These are phyloP conservation scores for Helianthus tuberosus DNA, from an alignment of 129 eudicot species.

Conservation along the genomic window DNA sequence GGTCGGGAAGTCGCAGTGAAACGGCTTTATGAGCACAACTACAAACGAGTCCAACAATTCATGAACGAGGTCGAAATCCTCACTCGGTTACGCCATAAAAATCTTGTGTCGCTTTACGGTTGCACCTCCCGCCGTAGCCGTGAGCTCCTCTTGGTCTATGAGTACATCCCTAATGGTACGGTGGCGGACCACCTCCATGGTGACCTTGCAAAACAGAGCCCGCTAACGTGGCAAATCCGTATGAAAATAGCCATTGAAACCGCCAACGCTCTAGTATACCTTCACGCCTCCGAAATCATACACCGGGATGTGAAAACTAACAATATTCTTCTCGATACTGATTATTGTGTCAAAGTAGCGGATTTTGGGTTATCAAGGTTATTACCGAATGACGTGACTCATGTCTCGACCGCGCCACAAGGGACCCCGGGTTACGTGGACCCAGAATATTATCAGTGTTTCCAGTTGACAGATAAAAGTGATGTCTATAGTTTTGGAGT, in stretches of 20 bases:
- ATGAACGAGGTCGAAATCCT: conserved; percentile 78
- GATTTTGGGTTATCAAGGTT: conserved; percentile 63
- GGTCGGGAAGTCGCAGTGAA: conserved; percentile 85
- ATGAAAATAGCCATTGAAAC: conserved; percentile 83
- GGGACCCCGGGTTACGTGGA: conserved; percentile 96
- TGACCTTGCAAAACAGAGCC: conserved; percentile 37
- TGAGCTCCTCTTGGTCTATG: conserved; percentile 68
- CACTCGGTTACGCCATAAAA: conserved; percentile 60
- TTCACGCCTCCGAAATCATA: conserved; percentile 66
- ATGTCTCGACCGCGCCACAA: conserved; percentile 92
- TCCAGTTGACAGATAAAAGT: conserved; percentile 76
- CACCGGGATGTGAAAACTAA: conserved; percentile 60
- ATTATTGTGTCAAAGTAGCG: conserved; percentile 51
- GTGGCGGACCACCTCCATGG: conserved; percentile 91
- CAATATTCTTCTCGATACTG: conserved; percentile 50
- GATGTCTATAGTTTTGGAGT: conserved; percentile 97
- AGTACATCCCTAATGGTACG: conserved; percentile 61
- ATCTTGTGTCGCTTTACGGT: conserved; percentile 69
- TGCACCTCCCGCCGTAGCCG: conserved; percentile 73
- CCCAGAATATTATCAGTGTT: conserved; percentile 79
- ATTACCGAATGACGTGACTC: conserved; percentile 68
- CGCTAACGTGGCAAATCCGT: conserved; percentile 67
- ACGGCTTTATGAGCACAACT: conserved; percentile 75
- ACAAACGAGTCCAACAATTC: conserved; percentile 63
- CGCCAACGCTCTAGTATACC: conserved; percentile 78